phyloP scores from a whole-genome alignment of 495 filamentous ascomycete genomes.

The Podospora didyma region DNA sequence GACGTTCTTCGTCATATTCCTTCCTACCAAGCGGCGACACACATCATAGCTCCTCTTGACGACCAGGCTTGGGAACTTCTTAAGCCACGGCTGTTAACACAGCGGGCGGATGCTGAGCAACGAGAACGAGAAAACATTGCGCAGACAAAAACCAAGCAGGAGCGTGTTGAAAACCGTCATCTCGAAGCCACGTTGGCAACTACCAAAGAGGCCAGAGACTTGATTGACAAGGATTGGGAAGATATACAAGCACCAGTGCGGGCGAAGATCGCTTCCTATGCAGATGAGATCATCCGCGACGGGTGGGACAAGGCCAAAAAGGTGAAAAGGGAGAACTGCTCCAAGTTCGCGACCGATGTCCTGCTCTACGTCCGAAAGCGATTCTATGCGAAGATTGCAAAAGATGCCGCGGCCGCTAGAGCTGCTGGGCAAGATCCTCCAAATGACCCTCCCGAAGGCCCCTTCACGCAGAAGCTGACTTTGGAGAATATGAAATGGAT shows the following conservation, averaged over 20 bases:
- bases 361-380: constrained; percentile 56
- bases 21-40: constrained; percentile 64
- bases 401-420: constrained; percentile 42
- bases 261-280: constrained; percentile 52
- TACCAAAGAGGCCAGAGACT: constrained; percentile 55
- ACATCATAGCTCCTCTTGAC: constrained; percentile 59
- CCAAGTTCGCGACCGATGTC: constrained; percentile 63
- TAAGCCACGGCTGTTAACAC: constrained; percentile 59
- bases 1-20: constrained; percentile 60
- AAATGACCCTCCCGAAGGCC: constrained; percentile 47
- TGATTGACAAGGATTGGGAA: constrained; percentile 62
- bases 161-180: constrained; percentile 17
- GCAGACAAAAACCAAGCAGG: constrained; percentile 39
- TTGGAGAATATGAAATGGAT: constrained; percentile 86
- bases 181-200: constrained; percentile 27
- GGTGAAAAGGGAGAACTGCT: constrained; percentile 54
- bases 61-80: constrained; percentile 63
- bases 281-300: constrained; percentile 60
- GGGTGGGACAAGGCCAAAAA: constrained; percentile 53
- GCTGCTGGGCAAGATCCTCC: constrained; percentile 37
- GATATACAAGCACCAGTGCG: constrained; percentile 61
- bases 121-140: constrained; percentile 43
- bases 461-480: constrained; percentile 55
- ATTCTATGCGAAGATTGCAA: constrained; percentile 57
- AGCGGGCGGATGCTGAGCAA: constrained; percentile 55